Evolutionary conservation across 768 basidiomycete species (phyloP).

Genomic region (Pulveroboletus frians): DNA sequence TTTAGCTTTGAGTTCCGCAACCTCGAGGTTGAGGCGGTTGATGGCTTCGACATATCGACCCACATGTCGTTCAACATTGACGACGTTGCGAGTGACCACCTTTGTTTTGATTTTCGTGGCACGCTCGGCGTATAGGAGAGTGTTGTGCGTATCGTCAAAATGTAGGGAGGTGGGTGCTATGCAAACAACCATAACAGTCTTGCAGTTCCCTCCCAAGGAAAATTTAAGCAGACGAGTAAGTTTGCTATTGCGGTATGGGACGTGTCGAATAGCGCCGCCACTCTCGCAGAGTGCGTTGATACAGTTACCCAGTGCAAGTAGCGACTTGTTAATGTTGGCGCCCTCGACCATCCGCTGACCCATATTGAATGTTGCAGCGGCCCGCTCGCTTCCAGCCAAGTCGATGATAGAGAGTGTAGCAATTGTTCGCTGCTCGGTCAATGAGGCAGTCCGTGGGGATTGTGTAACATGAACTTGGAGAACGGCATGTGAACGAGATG

Average conservation of each 20-base stretch:
- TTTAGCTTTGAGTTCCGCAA: conserved; percentile 81
- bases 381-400: conserved; percentile 94
- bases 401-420: conserved; percentile 97
- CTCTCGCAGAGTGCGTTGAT: conserved; percentile 98
- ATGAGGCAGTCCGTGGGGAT: conserved; percentile 76
- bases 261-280: conserved; percentile 79
- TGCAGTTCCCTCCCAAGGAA: conserved; percentile 97
- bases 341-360: conserved; percentile 98
- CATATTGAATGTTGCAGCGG: conserved; percentile 94
- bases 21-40: conserved; percentile 77
- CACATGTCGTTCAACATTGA: conserved; percentile 92
- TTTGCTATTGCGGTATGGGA: conserved; percentile 98
- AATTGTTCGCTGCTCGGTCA: conserved; percentile 77
- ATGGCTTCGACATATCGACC: conserved; percentile 95
- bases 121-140: conserved; percentile 93
- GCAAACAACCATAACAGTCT: conserved; percentile 99
- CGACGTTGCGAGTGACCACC: conserved; percentile 90
- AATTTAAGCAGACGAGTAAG: conserved; percentile 96
- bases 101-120: conserved; percentile 99
- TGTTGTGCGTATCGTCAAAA: conserved; percentile 99
- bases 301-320: conserved; percentile 95
- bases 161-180: conserved; percentile 91
- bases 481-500: conserved; percentile 96
- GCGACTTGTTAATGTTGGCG: conserved; percentile 98
- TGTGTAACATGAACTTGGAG: conserved; percentile 92